These are phyloP conservation scores for Stemphylium vesicarium DNA, from an alignment of 2,329 filamentous ascomycete species.

Conservation along the genomic window DNA sequence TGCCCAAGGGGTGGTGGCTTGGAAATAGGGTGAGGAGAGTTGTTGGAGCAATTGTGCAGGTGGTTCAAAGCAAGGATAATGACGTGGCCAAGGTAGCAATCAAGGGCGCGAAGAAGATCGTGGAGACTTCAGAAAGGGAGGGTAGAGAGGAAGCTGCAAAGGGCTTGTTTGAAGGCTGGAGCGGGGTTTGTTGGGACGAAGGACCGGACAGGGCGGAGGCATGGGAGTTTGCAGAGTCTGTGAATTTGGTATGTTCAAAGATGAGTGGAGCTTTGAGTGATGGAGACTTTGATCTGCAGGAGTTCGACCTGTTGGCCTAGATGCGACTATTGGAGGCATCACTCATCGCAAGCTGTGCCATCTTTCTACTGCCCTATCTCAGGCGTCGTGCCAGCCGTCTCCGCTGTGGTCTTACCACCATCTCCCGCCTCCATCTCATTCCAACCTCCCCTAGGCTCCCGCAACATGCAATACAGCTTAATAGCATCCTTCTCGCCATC, in stretches of 20 bases:
- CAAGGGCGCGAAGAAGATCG: slow-evolving; percentile 28
- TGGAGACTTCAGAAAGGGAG: slow-evolving; percentile 13
- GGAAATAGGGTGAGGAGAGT: slow-evolving; percentile 18
- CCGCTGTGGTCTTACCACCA: no score
- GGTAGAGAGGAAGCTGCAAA: slow-evolving; percentile 32
- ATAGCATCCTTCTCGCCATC: slow-evolving; percentile 56
- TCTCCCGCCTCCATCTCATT: no score
- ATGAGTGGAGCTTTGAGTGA: neutral
- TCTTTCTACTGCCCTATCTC: no score
- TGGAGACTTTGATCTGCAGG: neutral
- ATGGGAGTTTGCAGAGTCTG: slow-evolving; percentile 24
- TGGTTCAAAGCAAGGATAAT: slow-evolving; percentile 18
- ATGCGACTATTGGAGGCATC: no score
- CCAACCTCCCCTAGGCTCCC: slow-evolving; percentile 39
- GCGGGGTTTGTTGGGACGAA: slow-evolving; percentile 36
- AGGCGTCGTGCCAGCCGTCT: no score
- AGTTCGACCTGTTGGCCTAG: no score
- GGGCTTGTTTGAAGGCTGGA: slow-evolving; percentile 37
- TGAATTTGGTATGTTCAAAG: slow-evolving; percentile 7
- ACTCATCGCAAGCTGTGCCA: no score
- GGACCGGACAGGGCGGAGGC: slow-evolving; percentile 25
- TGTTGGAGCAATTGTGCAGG: slow-evolving; percentile 30
- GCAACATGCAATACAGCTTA: slow-evolving; percentile 55
- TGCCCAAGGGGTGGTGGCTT: slow-evolving; percentile 38
- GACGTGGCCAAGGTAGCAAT: slow-evolving; percentile 21